phyloP scores from a whole-genome alignment of 805 yeast genomes.

The Lachancea meyersii region DNA sequence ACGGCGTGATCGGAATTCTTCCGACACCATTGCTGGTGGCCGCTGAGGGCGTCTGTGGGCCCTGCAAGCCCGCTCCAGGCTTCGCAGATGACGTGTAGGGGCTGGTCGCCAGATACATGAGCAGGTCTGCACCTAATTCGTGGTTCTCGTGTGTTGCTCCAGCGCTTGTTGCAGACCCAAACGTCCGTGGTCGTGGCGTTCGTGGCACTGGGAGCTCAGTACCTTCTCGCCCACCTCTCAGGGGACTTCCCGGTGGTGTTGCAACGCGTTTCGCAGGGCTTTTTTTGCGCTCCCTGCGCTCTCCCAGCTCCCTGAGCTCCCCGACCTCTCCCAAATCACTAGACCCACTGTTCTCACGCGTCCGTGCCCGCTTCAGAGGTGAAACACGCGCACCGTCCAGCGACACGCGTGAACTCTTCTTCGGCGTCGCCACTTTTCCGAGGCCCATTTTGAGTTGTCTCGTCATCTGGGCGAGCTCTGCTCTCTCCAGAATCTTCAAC shows the following conservation, averaged over 20 bases:
- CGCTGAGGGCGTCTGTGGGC: constrained; percentile 5
- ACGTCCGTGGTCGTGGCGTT: constrained; percentile 9
- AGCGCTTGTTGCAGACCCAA: not conserved
- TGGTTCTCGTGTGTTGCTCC: constrained; percentile 10
- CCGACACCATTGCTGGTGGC: not conserved
- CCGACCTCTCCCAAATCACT: not conserved
- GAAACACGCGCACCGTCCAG: constrained; percentile 4
- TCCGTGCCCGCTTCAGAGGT: constrained; percentile 7
- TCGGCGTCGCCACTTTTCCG: constrained; percentile 25
- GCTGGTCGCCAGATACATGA: constrained; percentile 34
- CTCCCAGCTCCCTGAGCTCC: not conserved
- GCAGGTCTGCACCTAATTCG: constrained; percentile 32
- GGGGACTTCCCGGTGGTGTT: constrained; percentile 11
- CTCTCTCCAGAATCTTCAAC: constrained; percentile 29
- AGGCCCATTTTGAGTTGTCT: constrained; percentile 31
- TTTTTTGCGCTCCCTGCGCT: not conserved
- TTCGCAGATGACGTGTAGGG: constrained; percentile 23
- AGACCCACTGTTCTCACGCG: not conserved
- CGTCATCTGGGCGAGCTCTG: constrained; percentile 34
- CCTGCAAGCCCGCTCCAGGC: constrained; percentile 3
- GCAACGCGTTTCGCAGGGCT: constrained; percentile 5
- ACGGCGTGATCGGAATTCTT: constrained; percentile 27
- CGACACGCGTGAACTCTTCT: constrained; percentile 12
- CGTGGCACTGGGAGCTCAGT: constrained; percentile 15
- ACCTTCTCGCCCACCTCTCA: constrained; percentile 1